These are phyloP conservation scores for Calonectria henricotiae DNA, from an alignment of 2,329 filamentous ascomycete species.

Conservation along the genomic window DNA sequence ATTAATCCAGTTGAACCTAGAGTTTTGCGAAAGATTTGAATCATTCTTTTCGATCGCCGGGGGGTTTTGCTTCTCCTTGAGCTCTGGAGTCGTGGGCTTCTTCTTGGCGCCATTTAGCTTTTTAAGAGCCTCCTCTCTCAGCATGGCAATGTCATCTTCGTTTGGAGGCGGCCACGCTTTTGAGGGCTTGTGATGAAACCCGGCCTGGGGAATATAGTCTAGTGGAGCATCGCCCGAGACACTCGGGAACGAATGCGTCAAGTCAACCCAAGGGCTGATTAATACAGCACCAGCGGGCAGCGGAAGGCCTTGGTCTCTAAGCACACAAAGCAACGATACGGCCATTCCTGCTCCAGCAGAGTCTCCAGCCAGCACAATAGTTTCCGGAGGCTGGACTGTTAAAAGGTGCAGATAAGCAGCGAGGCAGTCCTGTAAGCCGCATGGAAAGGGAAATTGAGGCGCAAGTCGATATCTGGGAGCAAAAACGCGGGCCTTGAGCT, in stretches of 20 bases:
- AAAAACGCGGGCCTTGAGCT: constrained; percentile 91
- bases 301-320: constrained; percentile 88
- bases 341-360: constrained; percentile 96
- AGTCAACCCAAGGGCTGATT: constrained; percentile 95
- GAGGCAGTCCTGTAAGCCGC: constrained; percentile 90
- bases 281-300: constrained; percentile 91
- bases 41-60: constrained; percentile 53
- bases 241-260: constrained; percentile 96
- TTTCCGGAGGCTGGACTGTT: constrained; percentile 81
- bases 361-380: constrained; percentile 91
- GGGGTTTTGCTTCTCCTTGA: constrained; percentile 57
- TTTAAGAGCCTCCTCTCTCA: constrained; percentile 69
- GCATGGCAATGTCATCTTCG: constrained; percentile 77
- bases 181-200: constrained; percentile 93
- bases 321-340: constrained; percentile 81
- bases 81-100: constrained; percentile 43
- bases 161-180: constrained; percentile 94
- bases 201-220: constrained; percentile 91
- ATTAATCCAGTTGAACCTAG: constrained; percentile 51
- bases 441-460: constrained; percentile 96
- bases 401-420: constrained; percentile 90
- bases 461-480: constrained; percentile 90
- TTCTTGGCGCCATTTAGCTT: constrained; percentile 53
- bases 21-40: constrained; percentile 38
- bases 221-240: constrained; percentile 80